Evolutionary conservation across 2,329 filamentous ascomycete genomes (phyloP), one percentile per base, ranked within the genome.

Genomic region (Beauveria caledonica): DNA sequence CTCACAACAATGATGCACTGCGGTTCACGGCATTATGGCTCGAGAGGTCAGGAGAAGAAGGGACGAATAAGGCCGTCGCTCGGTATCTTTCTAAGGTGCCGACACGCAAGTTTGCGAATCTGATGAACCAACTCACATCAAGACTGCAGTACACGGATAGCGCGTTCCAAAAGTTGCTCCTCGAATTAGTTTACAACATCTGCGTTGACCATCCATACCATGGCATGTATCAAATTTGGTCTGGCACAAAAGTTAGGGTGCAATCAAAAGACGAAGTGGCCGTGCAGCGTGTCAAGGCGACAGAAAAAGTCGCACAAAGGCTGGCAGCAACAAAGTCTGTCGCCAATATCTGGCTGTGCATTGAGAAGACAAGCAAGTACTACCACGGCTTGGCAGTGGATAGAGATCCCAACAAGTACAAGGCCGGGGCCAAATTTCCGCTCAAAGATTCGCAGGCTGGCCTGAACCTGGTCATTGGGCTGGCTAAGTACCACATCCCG

Each of bases 71-170:
- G 51, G 87, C 90, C 2, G 92, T 96, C 21, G 78, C 78, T 60
- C 84, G 82, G 62, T 78, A 92, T 68, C 77, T 99, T 17, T 74
- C 78, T 4, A 79, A 84, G 56, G 93, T 97, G 0, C 88, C 93
- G 2, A 96, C 90, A 62, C 84, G 90, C 63, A 99, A 99, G 69
- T 96, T 99, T 70, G 93, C 92, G 1, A 77, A 88, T 3, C 78
- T 99, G 56, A 96, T 96, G 86, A 99, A 97, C 68, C 94, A 99
- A 72, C 81, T 99, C 36, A 93, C 92, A 6, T 99, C 95, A n/a
- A 86, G 94, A 8, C 77, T 99, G 6, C 86, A 96, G 63, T 84
- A 89, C 63, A 82, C 86, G 36, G 74, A 80, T 1, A 82, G 80
- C 1, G 79, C 81, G 17, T 99, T 99, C 68, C 94, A 99, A 68